Evolutionary conservation across 2,329 filamentous ascomycete genomes (phyloP).

Genomic region (Paraconiothyrium sp.): DNA sequence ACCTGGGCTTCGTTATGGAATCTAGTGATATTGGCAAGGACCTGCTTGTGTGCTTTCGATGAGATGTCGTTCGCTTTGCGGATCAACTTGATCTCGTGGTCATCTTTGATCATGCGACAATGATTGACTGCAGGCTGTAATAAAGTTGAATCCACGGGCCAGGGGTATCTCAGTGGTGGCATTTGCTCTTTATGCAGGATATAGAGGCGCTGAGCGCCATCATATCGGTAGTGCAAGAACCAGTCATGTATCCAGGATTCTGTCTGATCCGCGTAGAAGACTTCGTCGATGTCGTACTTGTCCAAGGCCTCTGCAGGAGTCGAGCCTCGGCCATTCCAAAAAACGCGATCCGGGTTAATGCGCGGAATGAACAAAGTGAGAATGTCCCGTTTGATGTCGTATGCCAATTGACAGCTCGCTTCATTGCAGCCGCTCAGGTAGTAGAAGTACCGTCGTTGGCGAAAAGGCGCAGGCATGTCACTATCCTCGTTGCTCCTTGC

Average conservation of each 20-base stretch:
- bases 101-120: slow-evolving; percentile 82
- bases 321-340: slow-evolving; percentile 72
- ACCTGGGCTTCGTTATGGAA: slow-evolving; percentile 84
- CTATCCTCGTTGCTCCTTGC: slow-evolving; percentile 65
- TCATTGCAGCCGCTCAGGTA: slow-evolving; percentile 64
- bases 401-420: slow-evolving; percentile 65
- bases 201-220: slow-evolving; percentile 37
- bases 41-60: slow-evolving; percentile 76
- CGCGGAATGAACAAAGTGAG: slow-evolving; percentile 79
- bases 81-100: slow-evolving; percentile 83
- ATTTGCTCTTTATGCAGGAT: slow-evolving; percentile 45
- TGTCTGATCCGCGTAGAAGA: slow-evolving; percentile 62
- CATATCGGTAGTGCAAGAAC: slow-evolving; percentile 30
- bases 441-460: slow-evolving; percentile 70
- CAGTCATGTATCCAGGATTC: slow-evolving; percentile 42
- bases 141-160: slow-evolving; percentile 41
- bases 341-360: slow-evolving; percentile 67
- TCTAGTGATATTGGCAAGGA: slow-evolving; percentile 69
- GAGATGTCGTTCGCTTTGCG: slow-evolving; percentile 83
- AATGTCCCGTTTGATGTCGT: slow-evolving; percentile 67
- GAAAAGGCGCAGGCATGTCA: slow-evolving; percentile 65
- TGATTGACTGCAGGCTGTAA: slow-evolving; percentile 79
- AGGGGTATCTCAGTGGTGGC: slow-evolving; percentile 23
- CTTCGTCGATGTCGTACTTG: slow-evolving; percentile 75
- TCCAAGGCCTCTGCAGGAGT: slow-evolving; percentile 68